phyloP scores from a whole-genome alignment of 441 rosid species.

The Biscutella laevigata region DNA sequence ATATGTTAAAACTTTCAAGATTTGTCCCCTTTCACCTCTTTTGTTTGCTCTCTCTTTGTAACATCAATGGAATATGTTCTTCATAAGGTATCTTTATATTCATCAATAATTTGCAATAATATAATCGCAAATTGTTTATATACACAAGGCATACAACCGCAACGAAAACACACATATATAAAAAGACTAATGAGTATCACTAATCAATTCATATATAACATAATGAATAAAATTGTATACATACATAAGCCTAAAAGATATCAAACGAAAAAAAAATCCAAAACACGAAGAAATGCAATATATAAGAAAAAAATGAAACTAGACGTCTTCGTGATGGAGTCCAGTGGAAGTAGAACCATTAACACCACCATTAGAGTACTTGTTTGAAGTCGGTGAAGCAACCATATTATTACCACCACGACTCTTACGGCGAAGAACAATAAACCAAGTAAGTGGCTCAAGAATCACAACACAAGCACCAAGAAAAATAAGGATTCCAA shows the following conservation, averaged over 20 bases:
- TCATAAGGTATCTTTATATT: neutral
- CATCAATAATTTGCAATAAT: too few species aligned
- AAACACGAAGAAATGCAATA: constrained; percentile 15
- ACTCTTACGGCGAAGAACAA: constrained; percentile 37
- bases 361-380: constrained; percentile 22
- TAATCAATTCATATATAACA: constrained; percentile 6
- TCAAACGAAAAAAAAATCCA: constrained; percentile 10
- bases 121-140: neutral
- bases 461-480: constrained; percentile 28
- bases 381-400: constrained; percentile 19
- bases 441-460: constrained; percentile 45
- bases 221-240: constrained; percentile 18
- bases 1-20: neutral
- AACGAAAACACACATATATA: neutral
- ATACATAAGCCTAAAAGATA: constrained; percentile 13
- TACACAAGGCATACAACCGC: neutral
- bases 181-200: neutral
- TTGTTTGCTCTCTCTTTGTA: constrained; percentile 12
- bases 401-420: constrained; percentile 20
- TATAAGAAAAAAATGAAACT: constrained; percentile 6
- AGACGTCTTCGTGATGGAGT: constrained; percentile 23
- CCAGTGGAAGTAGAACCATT: constrained; percentile 30
- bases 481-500: constrained; percentile 33
- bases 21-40: neutral
- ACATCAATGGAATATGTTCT: constrained; percentile 21